Conservation (phyloP, 2,329 filamentous ascomycete species). For the Penicillium griseofulvum region DNA sequence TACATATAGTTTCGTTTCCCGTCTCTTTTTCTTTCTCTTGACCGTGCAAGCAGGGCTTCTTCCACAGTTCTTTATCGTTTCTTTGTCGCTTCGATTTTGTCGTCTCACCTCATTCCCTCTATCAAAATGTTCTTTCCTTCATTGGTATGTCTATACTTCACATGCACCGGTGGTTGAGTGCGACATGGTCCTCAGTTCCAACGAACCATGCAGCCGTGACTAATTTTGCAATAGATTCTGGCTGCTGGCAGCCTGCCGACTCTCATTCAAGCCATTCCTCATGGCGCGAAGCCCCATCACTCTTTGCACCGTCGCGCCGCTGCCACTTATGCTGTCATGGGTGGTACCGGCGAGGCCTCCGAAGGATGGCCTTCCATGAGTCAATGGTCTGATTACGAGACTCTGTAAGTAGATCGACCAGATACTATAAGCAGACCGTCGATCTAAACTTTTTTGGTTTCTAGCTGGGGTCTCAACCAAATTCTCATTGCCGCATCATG, state of each 20-base stretch:
- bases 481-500: conserved; percentile 6
- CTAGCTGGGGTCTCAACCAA: conserved; percentile 18
- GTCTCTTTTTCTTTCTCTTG: background rate
- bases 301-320: conserved; percentile 20
- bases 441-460: conserved; percentile 11
- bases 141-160: conserved; percentile 9
- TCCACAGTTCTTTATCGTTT: conserved; percentile 2
- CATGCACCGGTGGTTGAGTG: background rate
- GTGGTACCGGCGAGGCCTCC: conserved; percentile 19
- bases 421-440: conserved; percentile 14
- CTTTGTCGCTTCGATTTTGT: conserved; percentile 5
- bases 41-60: conserved; percentile 13
- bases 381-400: conserved; percentile 25
- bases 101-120: background rate
- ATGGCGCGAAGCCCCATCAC: conserved; percentile 9
- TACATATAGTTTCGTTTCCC: conserved; percentile 7
- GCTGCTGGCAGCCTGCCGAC: conserved; percentile 34
- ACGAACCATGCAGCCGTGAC: background rate
- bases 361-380: conserved; percentile 26
- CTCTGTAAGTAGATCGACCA: conserved; percentile 21
- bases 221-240: conserved; percentile 18
- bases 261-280: conserved; percentile 19
- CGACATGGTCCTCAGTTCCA: background rate
- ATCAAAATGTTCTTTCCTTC: conserved; percentile 10
- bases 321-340: conserved; percentile 17